Base-by-base conservation (phyloP, 257 asterid genomes). In the Nicotiana knightiana region DNA sequence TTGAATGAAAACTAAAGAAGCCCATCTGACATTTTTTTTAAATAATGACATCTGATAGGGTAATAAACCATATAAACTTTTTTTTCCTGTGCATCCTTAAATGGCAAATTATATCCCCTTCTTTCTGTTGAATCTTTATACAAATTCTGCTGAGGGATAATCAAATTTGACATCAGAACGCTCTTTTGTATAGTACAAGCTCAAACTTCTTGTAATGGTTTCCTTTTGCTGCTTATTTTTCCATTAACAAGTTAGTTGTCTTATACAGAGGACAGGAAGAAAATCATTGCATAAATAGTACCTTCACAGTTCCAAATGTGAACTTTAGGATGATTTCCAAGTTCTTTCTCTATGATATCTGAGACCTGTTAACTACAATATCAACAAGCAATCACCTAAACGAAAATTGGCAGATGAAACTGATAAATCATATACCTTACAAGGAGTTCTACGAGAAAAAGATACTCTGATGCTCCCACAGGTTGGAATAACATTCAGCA, bases 381-480 rank as follows among this genome's bases (percentile, higher is more conserved):
- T 48, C 79, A 62, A 63, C 65, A 64, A 88, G 83, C 80, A 85
- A 84, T 84, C 70, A 76, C 79, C 66, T 66, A 78, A 73, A 53
- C 37, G 68, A 62, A 70, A 76, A 83, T 75, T 55, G 76, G 55
- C 37, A 79, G 73, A 83, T 33, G 73, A 54, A 76, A 82, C 65
- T 85, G 83, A 79, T 77, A 87, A 81, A 85, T 86, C 4, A 85
- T 85, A 6, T 43, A 94, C 98, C 53, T 81, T 89, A 87, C 84
- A 86, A 37, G 98, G 98, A 61, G 98, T 94, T 84, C 98, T 92
- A 64, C 97, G 93, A 83, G 97, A 94, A 88, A 94, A 94, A 70
- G 97, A 94, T 81, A 93, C 85, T 86, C 96, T 88, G 81, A 94
- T 83, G 83, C 91, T 90, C 86, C 97, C 98, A 88, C 98, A 94